These are phyloP conservation scores for Fusarium domesticum DNA, from an alignment of 2,329 filamentous ascomycete species.

Conservation along the genomic window DNA sequence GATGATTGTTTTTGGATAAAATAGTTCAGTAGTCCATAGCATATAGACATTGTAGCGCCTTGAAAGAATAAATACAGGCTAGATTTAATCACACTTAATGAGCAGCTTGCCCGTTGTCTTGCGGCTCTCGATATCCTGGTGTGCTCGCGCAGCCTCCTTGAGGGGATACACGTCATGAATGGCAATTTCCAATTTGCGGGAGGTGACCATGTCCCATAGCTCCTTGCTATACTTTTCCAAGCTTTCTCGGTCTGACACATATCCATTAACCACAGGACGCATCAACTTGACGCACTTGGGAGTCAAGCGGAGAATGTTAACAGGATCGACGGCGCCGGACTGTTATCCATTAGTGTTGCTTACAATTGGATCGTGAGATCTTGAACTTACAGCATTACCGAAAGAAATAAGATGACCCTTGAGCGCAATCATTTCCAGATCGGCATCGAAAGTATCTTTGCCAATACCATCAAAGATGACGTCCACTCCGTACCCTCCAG, in stretches of 20 bases:
- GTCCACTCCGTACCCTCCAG: conserved; percentile 66
- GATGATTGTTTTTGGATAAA: conserved; percentile 20
- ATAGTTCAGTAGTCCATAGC: conserved; percentile 19
- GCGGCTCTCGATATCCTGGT: conserved; percentile 74
- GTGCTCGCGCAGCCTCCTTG: conserved; percentile 67
- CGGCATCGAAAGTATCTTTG: conserved; percentile 77
- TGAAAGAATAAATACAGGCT: conserved; percentile 6
- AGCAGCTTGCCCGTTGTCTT: conserved; percentile 83
- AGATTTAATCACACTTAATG: conserved; percentile 56
- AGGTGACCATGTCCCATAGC: conserved; percentile 68
- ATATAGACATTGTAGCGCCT: conserved; percentile 22
- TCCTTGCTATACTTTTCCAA: conserved; percentile 67
- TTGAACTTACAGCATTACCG: conserved; percentile 66
- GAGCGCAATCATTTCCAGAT: conserved; percentile 67
- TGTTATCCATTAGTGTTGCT: conserved; percentile 24
- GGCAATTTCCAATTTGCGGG: conserved; percentile 66
- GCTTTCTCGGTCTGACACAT: conserved; percentile 67
- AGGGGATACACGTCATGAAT: conserved; percentile 78
- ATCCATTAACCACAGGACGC: conserved; percentile 71
- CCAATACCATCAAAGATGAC: conserved; percentile 87
- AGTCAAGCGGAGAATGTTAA: conserved; percentile 54
- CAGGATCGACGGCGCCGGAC: conserved; percentile 71
- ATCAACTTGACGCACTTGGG: conserved; percentile 75
- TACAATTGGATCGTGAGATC: too few relatives aligned
- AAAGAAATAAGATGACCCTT: conserved; percentile 79